Evolutionary conservation across 371 early-diverging fungal genomes (phyloP), one percentile per base, ranked within the genome.

Genomic region (Rhizomucor pusillus): DNA sequence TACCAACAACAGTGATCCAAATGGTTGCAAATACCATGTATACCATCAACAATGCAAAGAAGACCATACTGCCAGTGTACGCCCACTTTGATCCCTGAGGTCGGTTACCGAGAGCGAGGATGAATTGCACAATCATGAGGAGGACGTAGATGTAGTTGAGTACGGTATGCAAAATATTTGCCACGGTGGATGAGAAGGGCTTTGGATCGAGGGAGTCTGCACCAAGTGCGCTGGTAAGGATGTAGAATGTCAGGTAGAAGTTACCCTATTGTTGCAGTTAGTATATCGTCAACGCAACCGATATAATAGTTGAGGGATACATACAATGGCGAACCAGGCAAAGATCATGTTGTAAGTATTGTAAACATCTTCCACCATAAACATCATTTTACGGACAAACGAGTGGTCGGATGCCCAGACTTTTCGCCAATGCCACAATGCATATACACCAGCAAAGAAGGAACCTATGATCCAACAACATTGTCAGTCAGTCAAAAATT

Each of bases 381-480:
- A 71, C 61, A 85, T 57, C 5, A 85, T 45, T 50, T 85, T 86
- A 34, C 90, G 79, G 44, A 77, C 54, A 48, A 82, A 63, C 49
- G 75, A 77, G 65, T 91, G 92, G 24, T 82, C 79, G 0, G 89
- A 85, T 25, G 85, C 65, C 71, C 86, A 85, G 57, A 96, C 86
- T 56, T 88, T 79, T 43, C 77, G 75, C 79, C 86, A 93, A 66
- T 95, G 88, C 12, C 73, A 81, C 33, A 92, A 57, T 3, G 94
- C 87, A 69, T 95, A 93, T 40, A 94, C 81, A 29, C 88, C 87
- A 9, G 97, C 96, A 82, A 96, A 96, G 81, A 93, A 92, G 4
- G 93, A 92, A 22, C 97, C 96, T 56, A 29, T 29, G 7, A 29
- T 29, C 7, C 16, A 22, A 19, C 39, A 34, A 46, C 24, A 22